A percentile compares a stretch with the other conserved stretches of the same genome.
Conservation (phyloP, 2,329 filamentous ascomycete species). For the Bipolaris gigantea region DNA sequence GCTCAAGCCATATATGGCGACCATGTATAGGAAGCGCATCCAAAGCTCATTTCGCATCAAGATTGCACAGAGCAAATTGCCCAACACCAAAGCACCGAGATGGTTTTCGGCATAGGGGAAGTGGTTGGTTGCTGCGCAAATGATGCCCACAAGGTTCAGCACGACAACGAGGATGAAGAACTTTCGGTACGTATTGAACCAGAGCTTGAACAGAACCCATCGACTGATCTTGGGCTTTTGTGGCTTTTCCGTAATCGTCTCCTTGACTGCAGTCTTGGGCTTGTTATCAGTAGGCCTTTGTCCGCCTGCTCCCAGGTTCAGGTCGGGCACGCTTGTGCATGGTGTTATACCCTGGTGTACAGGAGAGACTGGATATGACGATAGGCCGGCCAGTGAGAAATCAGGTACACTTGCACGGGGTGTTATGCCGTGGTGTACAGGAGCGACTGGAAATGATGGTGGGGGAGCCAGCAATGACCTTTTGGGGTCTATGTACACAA, state of each 20-base stretch:
- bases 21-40: slow-evolving; percentile 37
- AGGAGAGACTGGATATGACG: slow-evolving; percentile 27
- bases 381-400: slow-evolving; percentile 25
- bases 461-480: slow-evolving; percentile 11
- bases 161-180: slow-evolving; percentile 39
- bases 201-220: slow-evolving; percentile 37
- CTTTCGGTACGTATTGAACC: slow-evolving; percentile 44
- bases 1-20: slow-evolving; percentile 37
- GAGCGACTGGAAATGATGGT: slow-evolving; percentile 25
- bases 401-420: slow-evolving; percentile 39
- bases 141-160: slow-evolving; percentile 36
- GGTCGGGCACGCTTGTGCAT: slow-evolving; percentile 36
- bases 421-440: slow-evolving; percentile 41
- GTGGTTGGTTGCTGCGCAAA: slow-evolving; percentile 30
- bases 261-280: slow-evolving; percentile 21
- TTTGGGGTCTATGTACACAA: slow-evolving; percentile 32
- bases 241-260: slow-evolving; percentile 13
- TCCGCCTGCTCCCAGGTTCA: slow-evolving; percentile 25
- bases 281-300: slow-evolving; percentile 21
- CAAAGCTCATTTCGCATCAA: slow-evolving; percentile 40
- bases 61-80: slow-evolving; percentile 38
- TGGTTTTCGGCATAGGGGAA: slow-evolving; percentile 41
- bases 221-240: slow-evolving; percentile 29
- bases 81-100: slow-evolving; percentile 37
- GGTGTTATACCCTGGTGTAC: slow-evolving; percentile 42